Conservation (phyloP, 2,329 filamentous ascomycete genomes). For the Apiospora aurea region DNA sequence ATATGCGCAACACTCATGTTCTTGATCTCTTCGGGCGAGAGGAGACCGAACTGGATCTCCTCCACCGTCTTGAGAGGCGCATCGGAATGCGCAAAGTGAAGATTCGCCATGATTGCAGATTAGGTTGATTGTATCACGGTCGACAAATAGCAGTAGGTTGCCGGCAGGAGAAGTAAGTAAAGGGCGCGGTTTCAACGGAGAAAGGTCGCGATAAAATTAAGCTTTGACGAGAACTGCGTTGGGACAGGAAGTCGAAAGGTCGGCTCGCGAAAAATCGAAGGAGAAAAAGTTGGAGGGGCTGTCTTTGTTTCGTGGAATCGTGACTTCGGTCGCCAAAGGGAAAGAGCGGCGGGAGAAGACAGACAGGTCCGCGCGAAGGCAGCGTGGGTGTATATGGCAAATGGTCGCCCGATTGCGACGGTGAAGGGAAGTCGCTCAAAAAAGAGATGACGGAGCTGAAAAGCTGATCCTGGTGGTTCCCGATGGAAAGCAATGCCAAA, state of each 20-base stretch:
- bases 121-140: constrained; percentile 26
- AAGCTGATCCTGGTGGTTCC: not conserved
- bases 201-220: constrained; percentile 4
- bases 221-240: not conserved
- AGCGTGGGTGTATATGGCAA: constrained; percentile 11
- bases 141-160: not conserved
- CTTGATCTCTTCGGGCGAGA: constrained; percentile 99
- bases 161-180: not conserved
- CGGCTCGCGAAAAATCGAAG: constrained; percentile 18
- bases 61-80: constrained; percentile 96
- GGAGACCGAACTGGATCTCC: constrained; percentile 98
- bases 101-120: constrained; percentile 81
- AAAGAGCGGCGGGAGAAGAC: not conserved
- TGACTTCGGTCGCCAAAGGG: constrained; percentile 28
- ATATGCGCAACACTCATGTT: constrained; percentile 97
- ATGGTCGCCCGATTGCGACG: constrained; percentile 1
- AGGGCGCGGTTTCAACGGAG: not conserved
- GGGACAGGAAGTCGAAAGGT: constrained; percentile 10
- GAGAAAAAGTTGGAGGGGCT: constrained; percentile 27
- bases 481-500: constrained; percentile 7
- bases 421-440: constrained; percentile 1
- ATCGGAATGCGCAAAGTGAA: constrained; percentile 89
- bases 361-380: constrained; percentile 5
- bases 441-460: not conserved
- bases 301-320: constrained; percentile 32